Base-by-base conservation (phyloP, 805 yeast species). In the Diddensiella caesifluorescens region DNA sequence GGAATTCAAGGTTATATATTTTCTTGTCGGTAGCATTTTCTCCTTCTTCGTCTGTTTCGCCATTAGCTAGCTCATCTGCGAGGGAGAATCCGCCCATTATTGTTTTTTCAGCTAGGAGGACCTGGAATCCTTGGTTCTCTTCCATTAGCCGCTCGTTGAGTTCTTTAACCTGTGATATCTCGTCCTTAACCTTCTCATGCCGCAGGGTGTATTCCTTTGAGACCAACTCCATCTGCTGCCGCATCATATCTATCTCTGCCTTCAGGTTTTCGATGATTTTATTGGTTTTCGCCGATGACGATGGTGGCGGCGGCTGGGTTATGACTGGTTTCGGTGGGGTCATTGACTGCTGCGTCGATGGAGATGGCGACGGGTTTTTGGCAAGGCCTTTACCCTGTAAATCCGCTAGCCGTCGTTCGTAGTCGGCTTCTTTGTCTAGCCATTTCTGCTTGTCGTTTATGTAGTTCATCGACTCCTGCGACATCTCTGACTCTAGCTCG, bases 121-220 rank as follows among this genome's bases (percentile, higher is more conserved):
- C 38, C 47, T 61, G 65, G 44, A 60, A 55, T 26, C 49, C 47
- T 38, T 62, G 64, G 46, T 61, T 63, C 44, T 61, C 65, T 38
- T 60, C 62, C 39, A 46, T 47, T 5, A 62, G 53, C 3, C 63
- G 48, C 12, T 21, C 23, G 38, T 55, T 55, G 37, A 54, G 30
- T 19, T 39, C 47, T 25, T 48, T 44, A n/a, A 50, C 30, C 28
- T 50, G 47, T 18, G 44, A 48, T 37, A 49, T 26, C 47, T 61
- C 64, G n/a, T 47, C 45, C 27, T 48, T 47, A 25, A 59, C 42
- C 36, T 48, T 38, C 15, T 50, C 55, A 27, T 52, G 58, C 30
- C 56, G 50, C 12, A 46, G 20, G n/a, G 52, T 39, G 30, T 61
- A 53, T 36, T 62, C 67, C 21, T 47, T 41, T 12, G 58, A 38